Evolutionary conservation across 768 basidiomycete species (phyloP).

Genomic region (Boletus insuetus): DNA sequence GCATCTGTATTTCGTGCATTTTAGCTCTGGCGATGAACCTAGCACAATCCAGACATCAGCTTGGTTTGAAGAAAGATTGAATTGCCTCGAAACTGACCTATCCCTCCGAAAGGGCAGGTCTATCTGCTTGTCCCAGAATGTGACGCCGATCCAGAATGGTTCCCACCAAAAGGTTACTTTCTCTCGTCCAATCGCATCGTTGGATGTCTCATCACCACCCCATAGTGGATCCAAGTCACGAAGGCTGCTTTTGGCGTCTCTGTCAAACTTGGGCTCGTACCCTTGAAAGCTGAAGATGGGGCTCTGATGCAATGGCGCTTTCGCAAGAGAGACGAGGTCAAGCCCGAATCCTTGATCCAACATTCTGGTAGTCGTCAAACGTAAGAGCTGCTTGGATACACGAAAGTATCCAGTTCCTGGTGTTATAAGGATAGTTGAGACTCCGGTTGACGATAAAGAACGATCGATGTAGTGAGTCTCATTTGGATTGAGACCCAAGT

Average conservation of each 20-base stretch:
- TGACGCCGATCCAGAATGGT: conserved; percentile 80
- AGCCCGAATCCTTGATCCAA: conserved; percentile 90
- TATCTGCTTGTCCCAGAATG: conserved; percentile 87
- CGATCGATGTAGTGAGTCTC: conserved; percentile 96
- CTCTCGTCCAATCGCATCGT: conserved; percentile 33
- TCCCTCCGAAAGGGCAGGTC: conserved; percentile 79
- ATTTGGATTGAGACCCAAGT: conserved; percentile 86
- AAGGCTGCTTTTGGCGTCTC: conserved; percentile 42
- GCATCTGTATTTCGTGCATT: conserved; percentile 96
- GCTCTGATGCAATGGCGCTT: conserved; percentile 89
- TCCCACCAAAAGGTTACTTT: conserved; percentile 83
- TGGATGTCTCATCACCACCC: conserved; percentile 59
- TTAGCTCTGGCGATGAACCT: conserved; percentile 94
- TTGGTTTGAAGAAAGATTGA: not conserved
- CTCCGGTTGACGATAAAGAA: conserved; percentile 85
- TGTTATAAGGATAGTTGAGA: conserved; percentile 80
- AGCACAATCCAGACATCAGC: conserved; percentile 4
- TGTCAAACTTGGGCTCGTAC: conserved; percentile 54
- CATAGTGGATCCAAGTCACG: conserved; percentile 69
- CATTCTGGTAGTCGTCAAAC: conserved; percentile 90
- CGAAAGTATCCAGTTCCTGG: conserved; percentile 94
- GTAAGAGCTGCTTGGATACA: conserved; percentile 85
- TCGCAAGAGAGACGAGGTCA: conserved; percentile 85
- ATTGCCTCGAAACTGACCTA: conserved; percentile 43
- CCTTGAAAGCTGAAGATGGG: conserved; percentile 90